phyloP scores from a whole-genome alignment of 2,329 filamentous ascomycete species.

The Pseudogymnoascus sp. region DNA sequence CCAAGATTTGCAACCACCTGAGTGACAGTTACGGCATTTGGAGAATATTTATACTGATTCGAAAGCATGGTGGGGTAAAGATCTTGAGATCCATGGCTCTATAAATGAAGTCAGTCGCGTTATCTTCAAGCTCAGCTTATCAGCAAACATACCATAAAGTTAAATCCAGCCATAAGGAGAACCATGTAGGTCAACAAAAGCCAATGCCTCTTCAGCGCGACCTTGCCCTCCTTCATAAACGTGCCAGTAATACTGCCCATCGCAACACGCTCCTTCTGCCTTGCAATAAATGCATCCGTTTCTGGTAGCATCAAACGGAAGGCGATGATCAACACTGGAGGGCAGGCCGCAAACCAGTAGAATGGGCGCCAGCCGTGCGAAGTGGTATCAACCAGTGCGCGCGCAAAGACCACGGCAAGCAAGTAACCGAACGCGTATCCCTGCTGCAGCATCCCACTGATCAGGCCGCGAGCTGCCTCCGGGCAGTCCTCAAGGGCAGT shows the following conservation, averaged over 20 bases:
- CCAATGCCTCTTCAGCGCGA: conserved; percentile 76
- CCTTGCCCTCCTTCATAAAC: conserved; percentile 69
- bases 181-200: conserved; percentile 72
- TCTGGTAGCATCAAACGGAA: conserved; percentile 74
- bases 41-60: conserved; percentile 42
- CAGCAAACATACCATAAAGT: conserved; percentile 68
- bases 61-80: conserved; percentile 54
- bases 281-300: conserved; percentile 64
- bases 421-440: conserved; percentile 77
- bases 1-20: conserved; percentile 67
- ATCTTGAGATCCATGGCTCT: conserved; percentile 34
- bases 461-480: conserved; percentile 56
- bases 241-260: conserved; percentile 54
- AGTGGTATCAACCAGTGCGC: conserved; percentile 68
- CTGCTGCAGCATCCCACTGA: conserved; percentile 76
- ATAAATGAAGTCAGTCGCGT: neutral
- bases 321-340: conserved; percentile 71
- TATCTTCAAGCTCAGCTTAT: neutral
- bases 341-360: conserved; percentile 82
- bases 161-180: conserved; percentile 82
- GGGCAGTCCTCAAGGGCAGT: conserved; percentile 62
- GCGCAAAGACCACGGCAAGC: conserved; percentile 60
- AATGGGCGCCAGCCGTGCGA: conserved; percentile 74
- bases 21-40: conserved; percentile 52
- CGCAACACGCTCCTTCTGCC: conserved; percentile 54